Percentiles rank a stretch among this genome's conserved stretches.
phyloP scores from a whole-genome alignment of 2,329 filamentous ascomycete genomes.

The Fusarium sororula region DNA sequence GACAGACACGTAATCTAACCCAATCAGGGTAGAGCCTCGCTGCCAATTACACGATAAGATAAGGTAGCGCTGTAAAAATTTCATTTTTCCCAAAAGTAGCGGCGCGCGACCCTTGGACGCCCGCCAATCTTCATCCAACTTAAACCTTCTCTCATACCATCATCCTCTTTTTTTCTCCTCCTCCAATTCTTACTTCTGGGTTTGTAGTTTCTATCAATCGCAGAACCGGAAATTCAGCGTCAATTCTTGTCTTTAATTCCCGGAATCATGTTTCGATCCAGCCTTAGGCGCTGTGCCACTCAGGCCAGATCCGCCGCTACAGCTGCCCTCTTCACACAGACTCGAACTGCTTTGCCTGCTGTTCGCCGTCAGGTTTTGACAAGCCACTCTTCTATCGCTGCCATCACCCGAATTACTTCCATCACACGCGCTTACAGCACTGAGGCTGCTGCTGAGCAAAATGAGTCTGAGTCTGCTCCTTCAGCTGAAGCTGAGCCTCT shows the following conservation, averaged over 20 bases:
- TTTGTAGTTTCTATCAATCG: constrained; percentile 11
- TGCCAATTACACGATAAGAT: constrained; percentile 18
- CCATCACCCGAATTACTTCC: constrained; percentile 36
- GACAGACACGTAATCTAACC: constrained; percentile 1
- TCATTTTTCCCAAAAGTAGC: constrained; percentile 4
- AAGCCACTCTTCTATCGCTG: constrained; percentile 23
- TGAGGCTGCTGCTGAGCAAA: constrained; percentile 47
- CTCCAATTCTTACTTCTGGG: constrained; percentile 6
- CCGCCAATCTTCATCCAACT: constrained; percentile 19
- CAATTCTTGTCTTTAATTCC: not conserved
- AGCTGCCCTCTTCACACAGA: constrained; percentile 44
- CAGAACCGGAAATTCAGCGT: constrained; percentile 10
- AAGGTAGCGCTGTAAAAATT: constrained; percentile 19
- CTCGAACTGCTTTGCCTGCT: constrained; percentile 39
- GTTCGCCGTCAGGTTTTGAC: constrained; percentile 36
- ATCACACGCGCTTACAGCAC: constrained; percentile 52
- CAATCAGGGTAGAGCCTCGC: not conserved
- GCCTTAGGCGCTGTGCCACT: constrained; percentile 52
- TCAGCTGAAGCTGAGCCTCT: constrained; percentile 38
- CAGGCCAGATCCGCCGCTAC: constrained; percentile 47
- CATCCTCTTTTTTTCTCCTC: constrained; percentile 5
- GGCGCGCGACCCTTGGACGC: constrained; percentile 28
- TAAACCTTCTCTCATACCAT: constrained; percentile 18
- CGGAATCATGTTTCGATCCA: constrained; percentile 49
- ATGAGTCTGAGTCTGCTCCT: constrained; percentile 1